phyloP scores from a whole-genome alignment of 2,329 filamentous ascomycete species.

The Aureobasidium namibiae region DNA sequence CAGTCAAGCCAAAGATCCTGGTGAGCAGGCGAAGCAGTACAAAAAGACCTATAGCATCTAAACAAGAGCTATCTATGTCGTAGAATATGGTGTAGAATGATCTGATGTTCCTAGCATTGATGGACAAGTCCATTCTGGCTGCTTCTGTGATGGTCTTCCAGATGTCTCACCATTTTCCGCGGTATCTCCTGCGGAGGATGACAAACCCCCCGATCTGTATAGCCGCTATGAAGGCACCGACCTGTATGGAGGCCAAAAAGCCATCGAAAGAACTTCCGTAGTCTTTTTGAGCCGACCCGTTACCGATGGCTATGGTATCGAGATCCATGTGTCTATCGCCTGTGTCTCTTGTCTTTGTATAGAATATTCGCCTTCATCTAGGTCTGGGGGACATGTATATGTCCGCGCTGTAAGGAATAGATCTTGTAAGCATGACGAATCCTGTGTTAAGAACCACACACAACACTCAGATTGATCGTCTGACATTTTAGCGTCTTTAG shows the following conservation, averaged over 20 bases:
- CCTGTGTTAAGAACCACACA: not conserved
- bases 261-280: not conserved
- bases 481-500: not conserved
- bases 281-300: not conserved
- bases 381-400: not conserved
- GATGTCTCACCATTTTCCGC: not conserved
- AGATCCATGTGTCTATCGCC: not conserved
- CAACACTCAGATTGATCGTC: not conserved
- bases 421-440: not conserved
- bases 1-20: not conserved
- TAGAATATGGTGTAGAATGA: not conserved
- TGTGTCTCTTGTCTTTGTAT: not conserved
- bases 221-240: not conserved
- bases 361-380: not conserved
- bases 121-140: not conserved
- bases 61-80: not conserved
- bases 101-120: not conserved
- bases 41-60: not conserved
- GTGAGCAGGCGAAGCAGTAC: not conserved
- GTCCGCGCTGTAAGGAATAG: not conserved
- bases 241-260: not conserved
- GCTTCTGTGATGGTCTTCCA: not conserved
- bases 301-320: not conserved
- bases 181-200: not conserved
- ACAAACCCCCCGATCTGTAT: not conserved